Conservation (phyloP, 805 yeast species). For the Wickerhamiella alocasiicola region DNA sequence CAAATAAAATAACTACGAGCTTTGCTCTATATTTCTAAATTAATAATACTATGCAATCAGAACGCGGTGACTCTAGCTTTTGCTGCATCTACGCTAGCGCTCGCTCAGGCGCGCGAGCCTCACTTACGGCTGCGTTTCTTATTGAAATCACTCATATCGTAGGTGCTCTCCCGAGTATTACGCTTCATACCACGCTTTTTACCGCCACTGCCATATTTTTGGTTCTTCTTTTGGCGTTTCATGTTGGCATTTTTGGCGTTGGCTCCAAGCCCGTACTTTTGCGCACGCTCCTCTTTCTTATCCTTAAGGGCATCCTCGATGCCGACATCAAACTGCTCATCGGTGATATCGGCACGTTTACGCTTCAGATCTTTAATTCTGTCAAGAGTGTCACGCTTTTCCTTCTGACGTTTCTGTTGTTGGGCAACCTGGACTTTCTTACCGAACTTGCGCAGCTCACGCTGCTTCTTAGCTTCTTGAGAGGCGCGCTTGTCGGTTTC, state of each 20-base stretch:
- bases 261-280: conserved; percentile 31
- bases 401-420: conserved; percentile 83
- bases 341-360: conserved; percentile 61
- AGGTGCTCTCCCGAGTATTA: conserved; percentile 61
- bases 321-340: conserved; percentile 78
- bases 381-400: conserved; percentile 80
- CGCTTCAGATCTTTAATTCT: conserved; percentile 83
- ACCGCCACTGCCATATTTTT: conserved; percentile 70
- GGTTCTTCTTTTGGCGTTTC: conserved; percentile 57
- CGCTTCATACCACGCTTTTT: conserved; percentile 58
- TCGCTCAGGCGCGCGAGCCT: too few relatives aligned
- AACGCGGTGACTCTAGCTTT: too few relatives aligned
- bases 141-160: conserved; percentile 50
- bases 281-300: conserved; percentile 32
- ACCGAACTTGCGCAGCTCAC: conserved; percentile 92
- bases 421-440: conserved; percentile 93
- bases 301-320: conserved; percentile 78
- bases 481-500: conserved; percentile 64
- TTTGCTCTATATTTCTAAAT: too few relatives aligned
- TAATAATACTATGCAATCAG: too few relatives aligned
- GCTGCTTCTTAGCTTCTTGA: conserved; percentile 87
- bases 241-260: conserved; percentile 48
- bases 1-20: too few relatives aligned
- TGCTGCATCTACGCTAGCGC: too few relatives aligned
- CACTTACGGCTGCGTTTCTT: too few relatives aligned